phyloP scores from a whole-genome alignment of 208 protist species.

The Trypanosoma avium region DNA sequence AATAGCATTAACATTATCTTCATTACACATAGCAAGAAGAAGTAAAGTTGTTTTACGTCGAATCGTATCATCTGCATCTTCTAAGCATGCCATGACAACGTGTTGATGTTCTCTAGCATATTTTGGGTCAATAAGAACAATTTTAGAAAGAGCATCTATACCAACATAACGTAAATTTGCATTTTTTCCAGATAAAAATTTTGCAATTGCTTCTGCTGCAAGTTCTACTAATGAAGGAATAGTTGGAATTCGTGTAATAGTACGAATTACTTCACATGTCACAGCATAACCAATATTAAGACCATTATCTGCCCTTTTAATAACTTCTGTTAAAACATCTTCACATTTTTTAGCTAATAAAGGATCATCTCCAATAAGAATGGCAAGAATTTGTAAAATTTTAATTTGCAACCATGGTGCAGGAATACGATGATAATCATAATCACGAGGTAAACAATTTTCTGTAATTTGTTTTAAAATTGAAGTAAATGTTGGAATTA shows the following conservation, averaged over 20 bases:
- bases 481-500: constrained; percentile 88
- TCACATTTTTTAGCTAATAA: constrained; percentile 59
- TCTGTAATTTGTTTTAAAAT: constrained; percentile 95
- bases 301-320: constrained; percentile 89
- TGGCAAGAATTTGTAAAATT: constrained; percentile 82
- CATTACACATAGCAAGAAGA: constrained; percentile 95
- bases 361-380: constrained; percentile 68
- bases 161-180: constrained; percentile 95
- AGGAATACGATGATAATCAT: constrained; percentile 96
- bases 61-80: constrained; percentile 94
- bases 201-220: constrained; percentile 62
- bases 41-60: constrained; percentile 92
- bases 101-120: constrained; percentile 91
- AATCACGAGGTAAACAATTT: constrained; percentile 84
- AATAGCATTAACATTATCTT: constrained; percentile 91
- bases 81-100: constrained; percentile 94
- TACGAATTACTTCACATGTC: constrained; percentile 85
- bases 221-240: constrained; percentile 79
- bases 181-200: constrained; percentile 80
- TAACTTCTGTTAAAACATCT: constrained; percentile 76
- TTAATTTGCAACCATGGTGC: constrained; percentile 97
- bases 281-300: constrained; percentile 89
- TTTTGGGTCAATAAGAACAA: constrained; percentile 90
- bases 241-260: constrained; percentile 86
- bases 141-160: constrained; percentile 89